Conservation (phyloP, 2,329 filamentous ascomycete genomes). For the Aspergillus jensenii region DNA sequence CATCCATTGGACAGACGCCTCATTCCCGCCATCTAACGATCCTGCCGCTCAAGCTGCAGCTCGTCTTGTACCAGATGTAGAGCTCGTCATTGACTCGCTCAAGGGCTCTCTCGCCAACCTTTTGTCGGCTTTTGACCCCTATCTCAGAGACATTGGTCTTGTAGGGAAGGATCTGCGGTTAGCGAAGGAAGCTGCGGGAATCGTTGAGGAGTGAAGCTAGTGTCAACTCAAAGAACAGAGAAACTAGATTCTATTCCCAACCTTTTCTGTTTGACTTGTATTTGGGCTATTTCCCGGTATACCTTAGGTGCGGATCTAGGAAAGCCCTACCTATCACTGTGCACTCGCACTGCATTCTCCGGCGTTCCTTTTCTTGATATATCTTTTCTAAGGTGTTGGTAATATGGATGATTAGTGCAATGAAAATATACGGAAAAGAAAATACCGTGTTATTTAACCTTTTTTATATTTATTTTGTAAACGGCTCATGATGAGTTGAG, state of each 20-base stretch:
- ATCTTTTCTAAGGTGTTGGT: not conserved
- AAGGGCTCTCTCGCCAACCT: constrained; percentile 66
- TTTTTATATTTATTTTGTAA: not conserved
- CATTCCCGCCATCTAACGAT: constrained; percentile 46
- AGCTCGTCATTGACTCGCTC: constrained; percentile 65
- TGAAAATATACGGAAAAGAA: not conserved
- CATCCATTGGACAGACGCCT: constrained; percentile 77
- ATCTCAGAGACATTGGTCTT: constrained; percentile 69
- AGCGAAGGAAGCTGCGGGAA: constrained; percentile 63
- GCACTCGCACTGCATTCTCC: constrained; percentile 8
- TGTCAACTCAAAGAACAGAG: not conserved
- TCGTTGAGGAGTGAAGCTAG: constrained; percentile 21
- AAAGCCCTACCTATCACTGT: not conserved
- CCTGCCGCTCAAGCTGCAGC: constrained; percentile 33
- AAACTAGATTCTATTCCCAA: not conserved
- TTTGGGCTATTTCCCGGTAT: not conserved
- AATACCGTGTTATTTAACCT: not conserved
- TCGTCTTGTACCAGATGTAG: constrained; percentile 61
- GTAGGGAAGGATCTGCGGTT: constrained; percentile 69
- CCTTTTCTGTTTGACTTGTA: not conserved
- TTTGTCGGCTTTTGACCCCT: constrained; percentile 71
- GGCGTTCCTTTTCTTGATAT: constrained; percentile 13
- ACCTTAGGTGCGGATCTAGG: not conserved
- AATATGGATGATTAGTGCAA: not conserved
- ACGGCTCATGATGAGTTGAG: not conserved